Conservation (phyloP, 495 filamentous ascomycete genomes). For the Neurospora sp. region DNA sequence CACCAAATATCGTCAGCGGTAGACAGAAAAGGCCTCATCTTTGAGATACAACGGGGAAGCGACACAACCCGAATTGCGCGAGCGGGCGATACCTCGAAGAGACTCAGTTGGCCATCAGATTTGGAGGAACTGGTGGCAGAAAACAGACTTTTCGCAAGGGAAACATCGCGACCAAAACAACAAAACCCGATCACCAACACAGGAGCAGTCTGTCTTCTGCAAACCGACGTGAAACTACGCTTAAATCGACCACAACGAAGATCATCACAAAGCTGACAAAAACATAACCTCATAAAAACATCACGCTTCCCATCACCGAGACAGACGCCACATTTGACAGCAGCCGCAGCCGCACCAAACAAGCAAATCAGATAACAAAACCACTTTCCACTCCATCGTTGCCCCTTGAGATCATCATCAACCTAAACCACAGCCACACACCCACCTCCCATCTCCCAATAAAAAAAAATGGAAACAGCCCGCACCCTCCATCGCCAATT, state of each 20-base stretch:
- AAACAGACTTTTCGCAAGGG: background rate
- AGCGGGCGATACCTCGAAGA: background rate
- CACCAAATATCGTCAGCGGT: background rate
- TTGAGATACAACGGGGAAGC: background rate
- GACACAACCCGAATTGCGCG: background rate
- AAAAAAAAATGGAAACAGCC: background rate
- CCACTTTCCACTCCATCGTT: background rate
- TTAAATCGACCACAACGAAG: no score
- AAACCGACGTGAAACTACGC: no score
- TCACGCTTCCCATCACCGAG: background rate
- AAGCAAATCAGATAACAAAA: background rate
- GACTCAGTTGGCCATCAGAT: background rate
- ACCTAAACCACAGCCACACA: background rate
- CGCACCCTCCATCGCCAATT: slow-evolving; percentile 17
- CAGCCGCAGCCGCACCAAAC: background rate
- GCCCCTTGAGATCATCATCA: background rate
- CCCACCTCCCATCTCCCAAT: background rate
- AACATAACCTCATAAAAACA: background rate
- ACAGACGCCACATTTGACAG: background rate
- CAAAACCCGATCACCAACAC: background rate
- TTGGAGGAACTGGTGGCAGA: background rate
- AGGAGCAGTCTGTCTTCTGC: no score
- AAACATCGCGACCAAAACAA: background rate
- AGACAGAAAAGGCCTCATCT: background rate
- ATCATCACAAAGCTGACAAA: background rate